Evolutionary conservation across 2,329 filamentous ascomycete genomes (phyloP), one percentile per base, ranked within the genome.

Genomic region (Alternaria angustiovoidea): DNA sequence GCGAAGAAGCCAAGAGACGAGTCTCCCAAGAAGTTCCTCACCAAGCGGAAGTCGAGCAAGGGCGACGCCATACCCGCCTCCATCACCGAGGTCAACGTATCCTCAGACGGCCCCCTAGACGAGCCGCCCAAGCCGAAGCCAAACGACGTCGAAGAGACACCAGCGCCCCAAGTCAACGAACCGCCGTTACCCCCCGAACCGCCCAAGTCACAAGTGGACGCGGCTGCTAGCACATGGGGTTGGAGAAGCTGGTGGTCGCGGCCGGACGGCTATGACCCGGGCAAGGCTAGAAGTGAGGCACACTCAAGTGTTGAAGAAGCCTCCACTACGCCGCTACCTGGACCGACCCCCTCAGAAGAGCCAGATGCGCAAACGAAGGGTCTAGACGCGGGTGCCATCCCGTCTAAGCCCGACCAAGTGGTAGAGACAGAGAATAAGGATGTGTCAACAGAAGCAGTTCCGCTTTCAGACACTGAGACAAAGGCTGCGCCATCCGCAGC

Each of bases 171-270:
- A 3, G 34, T 67, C 5, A 65, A 71, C 41, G 78, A 81, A 22
- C 77, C 81, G 8, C 81, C 81, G 8, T 62, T 83, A 39, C 81
- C 82, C 12, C 81, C 82, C 16, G 77, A 81, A 58, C 80, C 81
- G 2, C 54, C 66, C 2, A 72, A 66, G 42, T 53, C 56, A 30
- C 61, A 65, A 9, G 41, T 49, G 1, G 51, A 54, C 18, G 51
- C 52, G 42, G 43, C 60, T 43, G 59, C 65, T 8, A 72, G 67
- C 24, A 69, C 72, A n/a, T 74, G 67, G 59, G 73, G 75, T 12
- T 84, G 82, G 82, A 79, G 79, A 39, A 80, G 81, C 22, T 84
- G 82, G 82, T 84, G 82, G 82, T 84, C 82, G 14, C 70, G 81
- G 30, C 82, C 82, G 6, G 82, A 84, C 65, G 81, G 79, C 1